Base-by-base conservation (phyloP, 495 filamentous ascomycete species). In the Cryomyces minteri region DNA sequence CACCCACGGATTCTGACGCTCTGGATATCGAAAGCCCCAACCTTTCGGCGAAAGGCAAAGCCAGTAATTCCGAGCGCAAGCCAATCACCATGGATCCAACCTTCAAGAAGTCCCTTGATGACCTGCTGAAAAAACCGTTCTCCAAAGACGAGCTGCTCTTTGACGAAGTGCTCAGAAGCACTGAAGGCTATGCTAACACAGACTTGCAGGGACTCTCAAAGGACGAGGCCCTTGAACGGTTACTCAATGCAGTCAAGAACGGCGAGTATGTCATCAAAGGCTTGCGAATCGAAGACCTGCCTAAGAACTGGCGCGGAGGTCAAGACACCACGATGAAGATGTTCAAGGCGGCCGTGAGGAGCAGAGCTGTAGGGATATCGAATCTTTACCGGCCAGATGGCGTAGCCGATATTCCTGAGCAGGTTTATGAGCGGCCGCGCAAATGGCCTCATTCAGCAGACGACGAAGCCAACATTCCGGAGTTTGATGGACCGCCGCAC, bases 391-490 rank as follows among this genome's bases (percentile, higher is more conserved):
- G 38, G 83, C 88, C 50, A 76, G 78, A 78, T 1, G 84, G 84
- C 53, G 90, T 95, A 62, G 90, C 90, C 0, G 67, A 72, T 4
- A 77, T 95, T 39, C 88, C 88, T 1, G 67, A 78, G 40, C 88
- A 93, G 18, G 18, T 25, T 2, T 25, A 25, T 25, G 18, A 25
- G 18, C 18, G 18, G 18, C 18, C 18, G 1, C 18, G 18, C 18
- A 25, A 25, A 25, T 2, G 18, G 18, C 18, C 18, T 25, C 18
- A 25, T 25, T 25, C 18, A 25, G 18, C 18, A 25, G 18, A 25
- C 18, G 18, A 25, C 18, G 18, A 25, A 25, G 18, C 18, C 18
- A 25, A 25, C 18, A 2, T 25, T 25, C 18, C 18, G 18, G 18
- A 25, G 18, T 25, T 25, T 25, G 18, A 25, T 25, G 18, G 18